These are phyloP conservation scores for Trichoderma sp. DNA, from an alignment of 2,329 filamentous ascomycete genomes.

Conservation along the genomic window DNA sequence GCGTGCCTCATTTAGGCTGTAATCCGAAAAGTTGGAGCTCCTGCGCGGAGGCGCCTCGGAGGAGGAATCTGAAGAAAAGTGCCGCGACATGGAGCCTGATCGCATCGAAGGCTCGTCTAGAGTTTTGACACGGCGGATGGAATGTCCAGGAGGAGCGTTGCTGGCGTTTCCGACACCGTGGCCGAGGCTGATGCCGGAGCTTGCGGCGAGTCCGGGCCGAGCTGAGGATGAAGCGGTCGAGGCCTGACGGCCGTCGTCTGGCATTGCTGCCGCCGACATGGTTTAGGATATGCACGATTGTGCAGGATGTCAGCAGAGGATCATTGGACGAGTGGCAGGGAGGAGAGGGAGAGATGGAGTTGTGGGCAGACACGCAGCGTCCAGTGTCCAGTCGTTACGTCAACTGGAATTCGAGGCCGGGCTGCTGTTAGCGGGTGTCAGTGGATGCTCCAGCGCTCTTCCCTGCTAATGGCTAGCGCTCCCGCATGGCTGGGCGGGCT, in stretches of 20 bases:
- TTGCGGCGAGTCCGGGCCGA: slow-evolving; percentile 8
- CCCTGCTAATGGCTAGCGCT: slow-evolving; percentile 14
- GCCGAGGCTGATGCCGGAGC: slow-evolving; percentile 16
- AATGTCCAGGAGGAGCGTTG: slow-evolving; percentile 32
- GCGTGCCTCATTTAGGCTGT: slow-evolving; percentile 65
- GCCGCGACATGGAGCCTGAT: slow-evolving; percentile 21
- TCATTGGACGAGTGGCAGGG: neutral
- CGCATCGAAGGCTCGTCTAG: slow-evolving; percentile 35
- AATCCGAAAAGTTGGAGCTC: slow-evolving; percentile 77
- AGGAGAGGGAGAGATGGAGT: neutral
- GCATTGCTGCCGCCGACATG: slow-evolving; percentile 21
- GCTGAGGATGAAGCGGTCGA: slow-evolving; percentile 5
- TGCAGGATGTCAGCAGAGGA: slow-evolving; percentile 3
- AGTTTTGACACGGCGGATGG: slow-evolving; percentile 42
- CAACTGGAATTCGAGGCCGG: slow-evolving; percentile 14
- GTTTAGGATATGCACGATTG: slow-evolving; percentile 8
- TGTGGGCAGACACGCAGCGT: neutral
- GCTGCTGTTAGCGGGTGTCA: neutral
- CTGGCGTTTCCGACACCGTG: neutral
- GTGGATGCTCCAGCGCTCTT: slow-evolving; percentile 5
- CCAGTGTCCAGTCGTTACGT: slow-evolving; percentile 10
- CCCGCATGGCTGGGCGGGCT: slow-evolving; percentile 8
- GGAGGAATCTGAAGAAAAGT: slow-evolving; percentile 29
- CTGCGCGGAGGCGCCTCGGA: slow-evolving; percentile 51
- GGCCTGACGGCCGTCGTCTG: slow-evolving; percentile 22